Percentiles rank a stretch among this genome's conserved stretches.
phyloP scores from a whole-genome alignment of 345 rosid genomes.

The Anastatica hierochuntica region DNA sequence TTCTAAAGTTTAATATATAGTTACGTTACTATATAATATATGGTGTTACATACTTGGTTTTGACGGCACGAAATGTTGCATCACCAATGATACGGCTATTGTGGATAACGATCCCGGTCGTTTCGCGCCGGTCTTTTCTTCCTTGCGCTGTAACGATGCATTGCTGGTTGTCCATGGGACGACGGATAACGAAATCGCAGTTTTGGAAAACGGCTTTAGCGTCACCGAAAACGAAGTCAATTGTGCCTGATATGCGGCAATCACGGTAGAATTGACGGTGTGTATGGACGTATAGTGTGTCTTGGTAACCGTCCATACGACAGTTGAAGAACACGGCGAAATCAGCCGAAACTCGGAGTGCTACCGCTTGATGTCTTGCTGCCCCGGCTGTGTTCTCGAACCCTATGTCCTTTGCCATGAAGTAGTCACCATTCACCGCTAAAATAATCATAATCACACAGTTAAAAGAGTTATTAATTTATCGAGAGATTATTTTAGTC shows the following conservation, averaged over 20 bases:
- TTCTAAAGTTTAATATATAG: not conserved
- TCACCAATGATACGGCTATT: conserved; percentile 48
- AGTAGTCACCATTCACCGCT: conserved; percentile 41
- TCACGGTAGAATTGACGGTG: conserved; percentile 66
- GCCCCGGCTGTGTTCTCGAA: conserved; percentile 64
- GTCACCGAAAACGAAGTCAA: conserved; percentile 61
- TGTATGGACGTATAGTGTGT: conserved; percentile 61
- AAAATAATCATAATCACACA: not conserved
- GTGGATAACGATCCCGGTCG: conserved; percentile 52
- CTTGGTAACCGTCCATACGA: conserved; percentile 51
- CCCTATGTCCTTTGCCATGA: conserved; percentile 60
- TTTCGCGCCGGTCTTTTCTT: conserved; percentile 31
- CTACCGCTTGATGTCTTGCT: conserved; percentile 60
- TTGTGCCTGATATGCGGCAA: conserved; percentile 61
- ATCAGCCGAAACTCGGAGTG: conserved; percentile 47
- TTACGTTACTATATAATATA: not conserved
- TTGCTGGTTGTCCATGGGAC: conserved; percentile 40
- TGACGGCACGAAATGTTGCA: conserved; percentile 24
- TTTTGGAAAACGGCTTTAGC: conserved; percentile 55
- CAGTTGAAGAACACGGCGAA: conserved; percentile 45
- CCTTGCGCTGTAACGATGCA: conserved; percentile 69
- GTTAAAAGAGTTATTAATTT: too few relatives aligned
- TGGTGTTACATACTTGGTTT: conserved; percentile 14
- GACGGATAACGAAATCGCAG: conserved; percentile 47
- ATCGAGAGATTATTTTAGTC: too few relatives aligned